Evolutionary conservation across 2,329 filamentous ascomycete species (phyloP).

Genomic region (Cryoendolithus antarcticus): DNA sequence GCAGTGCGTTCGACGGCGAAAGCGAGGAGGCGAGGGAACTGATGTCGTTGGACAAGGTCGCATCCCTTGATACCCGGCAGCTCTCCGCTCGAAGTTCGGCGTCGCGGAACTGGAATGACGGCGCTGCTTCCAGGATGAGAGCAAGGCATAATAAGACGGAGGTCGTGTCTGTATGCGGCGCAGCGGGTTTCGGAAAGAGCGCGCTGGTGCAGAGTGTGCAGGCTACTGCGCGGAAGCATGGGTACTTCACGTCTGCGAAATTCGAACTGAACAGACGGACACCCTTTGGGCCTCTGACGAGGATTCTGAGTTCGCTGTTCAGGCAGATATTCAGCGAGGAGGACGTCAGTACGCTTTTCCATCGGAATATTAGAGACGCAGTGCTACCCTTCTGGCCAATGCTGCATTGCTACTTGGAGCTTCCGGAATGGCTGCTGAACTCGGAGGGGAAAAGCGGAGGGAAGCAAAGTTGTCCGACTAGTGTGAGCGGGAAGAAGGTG

Average conservation of each 20-base stretch:
- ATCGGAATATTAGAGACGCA: slow-evolving; percentile 43
- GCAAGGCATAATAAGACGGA: slow-evolving; percentile 40
- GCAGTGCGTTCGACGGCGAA: too few relatives aligned
- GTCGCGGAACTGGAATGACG: too few relatives aligned
- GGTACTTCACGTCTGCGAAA: slow-evolving; percentile 49
- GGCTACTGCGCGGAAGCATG: slow-evolving; percentile 41
- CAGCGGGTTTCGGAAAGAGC: slow-evolving; percentile 48
- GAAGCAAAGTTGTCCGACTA: too few relatives aligned
- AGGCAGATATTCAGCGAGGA: slow-evolving; percentile 54
- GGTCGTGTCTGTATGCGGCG: slow-evolving; percentile 46
- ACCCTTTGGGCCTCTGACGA: slow-evolving; percentile 50
- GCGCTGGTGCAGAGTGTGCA: slow-evolving; percentile 48
- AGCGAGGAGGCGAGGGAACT: too few relatives aligned
- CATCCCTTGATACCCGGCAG: too few relatives aligned
- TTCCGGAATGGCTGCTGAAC: slow-evolving; percentile 52
- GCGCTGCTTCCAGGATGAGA: background rate
- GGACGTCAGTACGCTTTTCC: slow-evolving; percentile 49
- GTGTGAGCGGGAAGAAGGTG: slow-evolving; percentile 8
- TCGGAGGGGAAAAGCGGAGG: too few relatives aligned
- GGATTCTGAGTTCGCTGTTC: slow-evolving; percentile 48
- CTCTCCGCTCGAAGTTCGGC: too few relatives aligned
- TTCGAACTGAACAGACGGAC: slow-evolving; percentile 47
- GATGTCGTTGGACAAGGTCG: too few relatives aligned
- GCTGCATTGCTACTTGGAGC: slow-evolving; percentile 45
- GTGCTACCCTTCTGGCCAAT: slow-evolving; percentile 46